Evolutionary conservation across 73 alveolate species (phyloP).

Genomic region (Diophrys sp.): DNA sequence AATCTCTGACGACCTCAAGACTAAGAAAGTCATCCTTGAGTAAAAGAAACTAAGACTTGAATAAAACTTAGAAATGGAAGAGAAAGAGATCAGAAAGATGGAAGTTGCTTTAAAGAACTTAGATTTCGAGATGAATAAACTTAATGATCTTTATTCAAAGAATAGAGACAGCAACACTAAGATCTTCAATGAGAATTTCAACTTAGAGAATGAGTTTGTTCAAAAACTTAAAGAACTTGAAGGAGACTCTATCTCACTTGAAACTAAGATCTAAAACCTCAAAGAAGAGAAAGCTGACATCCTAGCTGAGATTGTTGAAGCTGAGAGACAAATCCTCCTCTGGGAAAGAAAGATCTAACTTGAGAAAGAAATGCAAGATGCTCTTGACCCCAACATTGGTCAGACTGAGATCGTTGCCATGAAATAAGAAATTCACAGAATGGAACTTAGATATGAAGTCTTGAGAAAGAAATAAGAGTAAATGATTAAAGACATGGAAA

Average conservation of each 20-base stretch:
- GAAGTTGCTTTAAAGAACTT: conserved; percentile 87
- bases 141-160: conserved; percentile 86
- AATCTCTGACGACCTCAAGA: conserved; percentile 81
- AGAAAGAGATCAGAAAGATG: conserved; percentile 88
- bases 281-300: conserved; percentile 95
- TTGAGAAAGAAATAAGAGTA: conserved; percentile 88
- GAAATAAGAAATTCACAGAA: conserved; percentile 95
- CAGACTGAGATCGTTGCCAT: conserved; percentile 91
- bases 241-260: conserved; percentile 83
- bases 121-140: conserved; percentile 92
- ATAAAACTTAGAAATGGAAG: conserved; percentile 67
- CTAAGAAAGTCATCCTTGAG: conserved; percentile 86
- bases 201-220: conserved; percentile 86
- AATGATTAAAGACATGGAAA: conserved; percentile 95
- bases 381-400: conserved; percentile 97
- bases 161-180: conserved; percentile 74
- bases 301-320: conserved; percentile 94
- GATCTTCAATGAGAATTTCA: conserved; percentile 82
- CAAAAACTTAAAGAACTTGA: conserved; percentile 90
- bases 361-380: conserved; percentile 98
- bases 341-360: conserved; percentile 98
- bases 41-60: conserved; percentile 88
- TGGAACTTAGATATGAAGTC: conserved; percentile 90
- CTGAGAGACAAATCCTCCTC: conserved; percentile 93
- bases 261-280: conserved; percentile 83